These are phyloP conservation scores for Trichosanthes cucumerina DNA, from an alignment of 306 rosid species.

Conservation along the genomic window DNA sequence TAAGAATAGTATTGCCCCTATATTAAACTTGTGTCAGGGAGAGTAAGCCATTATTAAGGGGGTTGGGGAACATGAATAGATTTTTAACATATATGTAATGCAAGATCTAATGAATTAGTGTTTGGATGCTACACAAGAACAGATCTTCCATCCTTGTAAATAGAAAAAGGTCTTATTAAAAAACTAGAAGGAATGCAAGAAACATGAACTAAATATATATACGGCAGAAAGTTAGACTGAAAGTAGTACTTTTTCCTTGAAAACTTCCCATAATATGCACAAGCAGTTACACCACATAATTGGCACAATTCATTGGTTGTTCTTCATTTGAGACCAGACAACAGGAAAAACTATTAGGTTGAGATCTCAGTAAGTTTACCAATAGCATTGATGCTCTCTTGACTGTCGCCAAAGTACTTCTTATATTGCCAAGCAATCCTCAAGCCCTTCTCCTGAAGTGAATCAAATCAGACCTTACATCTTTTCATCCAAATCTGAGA, in stretches of 20 bases:
- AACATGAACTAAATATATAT: background rate
- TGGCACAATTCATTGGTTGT: background rate
- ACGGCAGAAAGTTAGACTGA: background rate
- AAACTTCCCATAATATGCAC: background rate
- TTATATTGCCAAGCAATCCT: constrained; percentile 96
- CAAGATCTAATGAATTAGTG: background rate
- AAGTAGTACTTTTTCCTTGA: background rate
- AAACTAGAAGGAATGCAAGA: background rate
- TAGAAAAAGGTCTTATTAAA: background rate
- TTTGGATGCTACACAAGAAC: background rate
- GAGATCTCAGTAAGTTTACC: constrained; percentile 25
- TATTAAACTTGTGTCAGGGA: background rate
- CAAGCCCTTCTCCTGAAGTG: constrained; percentile 59
- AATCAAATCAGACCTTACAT: constrained; percentile 9
- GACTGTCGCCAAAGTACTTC: constrained; percentile 72
- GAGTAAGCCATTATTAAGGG: background rate
- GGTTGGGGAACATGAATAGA: background rate
- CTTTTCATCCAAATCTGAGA: background rate
- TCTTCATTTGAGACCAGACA: background rate
- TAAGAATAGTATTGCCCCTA: background rate
- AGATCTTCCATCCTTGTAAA: background rate
- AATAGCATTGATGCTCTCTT: constrained; percentile 29
- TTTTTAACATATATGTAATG: background rate
- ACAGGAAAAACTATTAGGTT: background rate
- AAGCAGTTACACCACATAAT: background rate